Percentiles rank a stretch among this genome's conserved stretches.
Conservation (phyloP, 2,329 filamentous ascomycete genomes). For the Epichloe coenophiala region DNA sequence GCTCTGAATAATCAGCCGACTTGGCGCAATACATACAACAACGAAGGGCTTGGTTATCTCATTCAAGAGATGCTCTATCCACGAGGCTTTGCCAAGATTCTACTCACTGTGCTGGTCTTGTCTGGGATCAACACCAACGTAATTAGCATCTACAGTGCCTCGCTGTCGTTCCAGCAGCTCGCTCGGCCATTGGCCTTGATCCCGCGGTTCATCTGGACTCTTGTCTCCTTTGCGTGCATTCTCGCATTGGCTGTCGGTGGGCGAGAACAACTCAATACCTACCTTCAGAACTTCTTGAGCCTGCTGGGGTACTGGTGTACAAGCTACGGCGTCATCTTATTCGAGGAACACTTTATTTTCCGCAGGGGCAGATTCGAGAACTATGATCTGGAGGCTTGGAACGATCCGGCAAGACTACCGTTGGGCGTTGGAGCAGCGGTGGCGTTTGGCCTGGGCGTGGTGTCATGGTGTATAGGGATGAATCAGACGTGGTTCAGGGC, state of each 20-base stretch:
- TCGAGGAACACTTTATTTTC: slow-evolving; percentile 30
- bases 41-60: slow-evolving; percentile 29
- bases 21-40: slow-evolving; percentile 24
- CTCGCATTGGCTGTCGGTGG: slow-evolving; percentile 27
- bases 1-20: slow-evolving; percentile 25
- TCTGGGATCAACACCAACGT: slow-evolving; percentile 25
- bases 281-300: slow-evolving; percentile 29
- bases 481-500: slow-evolving; percentile 42
- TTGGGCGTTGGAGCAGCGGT: slow-evolving; percentile 27
- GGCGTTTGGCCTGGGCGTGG: slow-evolving; percentile 28
- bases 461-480: slow-evolving; percentile 39
- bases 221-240: slow-evolving; percentile 25
- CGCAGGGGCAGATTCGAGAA: slow-evolving; percentile 25
- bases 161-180: slow-evolving; percentile 27
- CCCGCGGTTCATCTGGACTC: slow-evolving; percentile 27
- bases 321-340: slow-evolving; percentile 26
- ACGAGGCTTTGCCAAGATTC: slow-evolving; percentile 30
- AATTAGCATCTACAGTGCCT: slow-evolving; percentile 24
- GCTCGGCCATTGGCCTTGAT: slow-evolving; percentile 20
- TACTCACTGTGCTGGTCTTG: slow-evolving; percentile 23
- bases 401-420: slow-evolving; percentile 27
- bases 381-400: slow-evolving; percentile 31
- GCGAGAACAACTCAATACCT: slow-evolving; percentile 25
- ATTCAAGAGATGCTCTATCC: slow-evolving; percentile 31
- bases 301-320: slow-evolving; percentile 33